phyloP scores from a whole-genome alignment of 2,329 filamentous ascomycete species.

The Trichoderma asperellum region DNA sequence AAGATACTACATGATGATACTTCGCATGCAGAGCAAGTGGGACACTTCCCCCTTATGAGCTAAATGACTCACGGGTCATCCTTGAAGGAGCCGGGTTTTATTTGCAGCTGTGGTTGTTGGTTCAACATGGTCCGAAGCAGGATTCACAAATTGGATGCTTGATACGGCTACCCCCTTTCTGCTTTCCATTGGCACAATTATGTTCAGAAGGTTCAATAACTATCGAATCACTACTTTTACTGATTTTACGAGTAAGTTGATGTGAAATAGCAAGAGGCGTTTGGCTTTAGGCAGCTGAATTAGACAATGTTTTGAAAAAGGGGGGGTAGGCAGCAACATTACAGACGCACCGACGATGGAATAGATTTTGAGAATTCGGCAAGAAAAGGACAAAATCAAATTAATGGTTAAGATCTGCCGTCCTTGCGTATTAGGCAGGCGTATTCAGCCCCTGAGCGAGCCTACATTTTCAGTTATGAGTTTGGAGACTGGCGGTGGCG shows the following conservation, averaged over 20 bases:
- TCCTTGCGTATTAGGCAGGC: neutral
- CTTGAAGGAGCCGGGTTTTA: neutral
- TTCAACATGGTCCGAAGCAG: neutral
- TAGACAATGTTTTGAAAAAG: neutral
- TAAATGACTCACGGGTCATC: too few relatives aligned
- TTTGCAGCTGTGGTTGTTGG: neutral
- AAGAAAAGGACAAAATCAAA: neutral
- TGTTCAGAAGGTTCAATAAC: neutral
- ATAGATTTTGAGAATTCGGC: neutral
- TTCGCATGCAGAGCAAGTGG: neutral
- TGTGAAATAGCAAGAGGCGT: neutral
- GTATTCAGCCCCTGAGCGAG: neutral
- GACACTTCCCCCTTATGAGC: neutral
- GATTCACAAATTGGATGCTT: neutral
- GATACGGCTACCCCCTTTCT: neutral
- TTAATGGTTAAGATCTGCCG: neutral
- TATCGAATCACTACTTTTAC: neutral
- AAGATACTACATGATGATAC: neutral
- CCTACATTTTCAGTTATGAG: neutral
- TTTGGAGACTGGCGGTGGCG: neutral
- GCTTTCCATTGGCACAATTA: neutral
- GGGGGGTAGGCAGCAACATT: conserved; percentile 10
- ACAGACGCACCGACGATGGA: neutral
- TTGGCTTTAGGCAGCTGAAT: neutral
- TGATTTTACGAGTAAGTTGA: neutral